Base-by-base conservation (phyloP, 495 filamentous ascomycete genomes). In the Penicillium daleae region DNA sequence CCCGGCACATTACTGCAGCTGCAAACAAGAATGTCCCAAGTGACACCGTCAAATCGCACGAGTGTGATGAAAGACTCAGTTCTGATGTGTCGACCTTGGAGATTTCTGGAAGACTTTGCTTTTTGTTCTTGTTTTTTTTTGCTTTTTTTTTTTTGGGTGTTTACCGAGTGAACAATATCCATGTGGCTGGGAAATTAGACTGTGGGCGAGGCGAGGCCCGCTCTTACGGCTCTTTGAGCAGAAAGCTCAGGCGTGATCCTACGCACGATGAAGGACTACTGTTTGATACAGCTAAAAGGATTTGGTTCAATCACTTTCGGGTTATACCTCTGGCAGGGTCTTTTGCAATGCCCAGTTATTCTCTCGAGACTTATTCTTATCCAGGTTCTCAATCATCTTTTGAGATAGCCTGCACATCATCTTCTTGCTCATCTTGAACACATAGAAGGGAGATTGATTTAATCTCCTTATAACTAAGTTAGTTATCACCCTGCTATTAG, bases 111-210 rank as follows among this genome's bases (percentile, higher is more conserved):
- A 17, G 15, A 22, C n/a, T n/a, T n/a, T n/a, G n/a, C n/a, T n/a
- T n/a, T n/a, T n/a, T n/a, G n/a, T n/a, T n/a, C n/a, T n/a, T n/a
- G n/a, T n/a, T n/a, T n/a, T n/a, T n/a, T n/a, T n/a, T n/a, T n/a
- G n/a, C n/a, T 27, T 22, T 24, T 17, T 32, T 24, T 17, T 8
- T 1, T 17, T 31, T 7, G 22, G 6, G 6, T 58, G 7, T 27
- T 27, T 58, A 46, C 40, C 8, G 40, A 44, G 42, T 12, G n/a
- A 24, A 22, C 13, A 21, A 31, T 26, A 33, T 29, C 19, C 27
- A 7, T 15, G 59, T 56, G 61, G 56, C 61, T 63, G 49, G 61
- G 49, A 59, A 42, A 63, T 54, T 59, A 37, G 7, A 29, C 49
- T 46, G 50, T 53, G 35, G 35, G 17, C 12, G 35, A 35, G 56